Evolutionary conservation across 192 early-diverging fungal genomes (phyloP), one percentile per base, ranked within the genome.

Genomic region (Rhizoclosmatium sp.): DNA sequence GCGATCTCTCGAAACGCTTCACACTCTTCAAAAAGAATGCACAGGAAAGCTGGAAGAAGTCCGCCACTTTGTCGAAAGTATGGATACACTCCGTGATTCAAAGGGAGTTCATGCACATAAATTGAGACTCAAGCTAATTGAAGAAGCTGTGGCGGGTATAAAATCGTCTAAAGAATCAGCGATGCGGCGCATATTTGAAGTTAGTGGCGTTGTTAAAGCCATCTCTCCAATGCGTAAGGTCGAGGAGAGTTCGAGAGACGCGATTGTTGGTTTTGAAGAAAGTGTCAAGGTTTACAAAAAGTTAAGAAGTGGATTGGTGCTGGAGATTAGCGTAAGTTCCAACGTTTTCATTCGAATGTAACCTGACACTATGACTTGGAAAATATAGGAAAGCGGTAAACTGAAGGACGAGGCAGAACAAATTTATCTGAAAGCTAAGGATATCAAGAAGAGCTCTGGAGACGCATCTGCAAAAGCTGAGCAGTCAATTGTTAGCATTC

Each of bases 261-360:
- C 69, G 0, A 71, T 71, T 40, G 39, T 56, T 12, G 54, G 69
- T 39, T 71, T 71, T 58, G 69, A 71, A 56, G 40, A 71, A 23
- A 7, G 12, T 19, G 54, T 71, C 54, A 4, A 23, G 45, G 69
- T n/a, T 1, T 71, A 71, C 39, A 71, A 71, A 56, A 71, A 71
- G 51, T 56, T 71, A 2, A 10, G 69, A 39, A 7, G 39, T 40
- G 51, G 23, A 9, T 23, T 71, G 4, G 54, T 49, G 47, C 39
- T 71, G 69, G 31, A 71, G 39, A 58, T 51, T 31, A 9, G 7
- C 48, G 69, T 71, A 21, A 40, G 69, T 71, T 42, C 31, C 12
- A 21, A 51, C 66, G 2, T 41, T 69, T 47, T 69, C n/a, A n/a
- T n/a, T 16, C 51, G 51, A 7, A 7, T 7, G 5, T 54, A 16